phyloP scores from a whole-genome alignment of 2,329 filamentous ascomycete genomes.

The Claviceps pazoutovae region DNA sequence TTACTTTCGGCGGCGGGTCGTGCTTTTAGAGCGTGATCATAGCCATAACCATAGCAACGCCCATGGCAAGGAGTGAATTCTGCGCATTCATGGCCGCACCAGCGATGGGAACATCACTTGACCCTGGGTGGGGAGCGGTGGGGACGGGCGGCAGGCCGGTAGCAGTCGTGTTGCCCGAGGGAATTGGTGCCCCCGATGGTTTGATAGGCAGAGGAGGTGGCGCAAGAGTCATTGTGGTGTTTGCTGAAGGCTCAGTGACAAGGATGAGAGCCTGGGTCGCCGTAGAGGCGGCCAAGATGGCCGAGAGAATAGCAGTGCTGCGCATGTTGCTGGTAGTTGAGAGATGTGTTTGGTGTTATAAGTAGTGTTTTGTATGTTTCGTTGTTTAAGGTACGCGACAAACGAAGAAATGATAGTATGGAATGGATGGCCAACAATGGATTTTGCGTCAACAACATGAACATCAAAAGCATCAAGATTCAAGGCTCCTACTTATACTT shows the following conservation, averaged over 20 bases:
- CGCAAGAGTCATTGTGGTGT: neutral
- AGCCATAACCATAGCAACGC: constrained; percentile 5
- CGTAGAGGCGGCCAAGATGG: constrained; percentile 8
- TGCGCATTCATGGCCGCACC: constrained; percentile 3
- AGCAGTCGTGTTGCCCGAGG: constrained; percentile 1
- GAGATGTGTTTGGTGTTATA: neutral
- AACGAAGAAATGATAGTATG: neutral
- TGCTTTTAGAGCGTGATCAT: constrained; percentile 3
- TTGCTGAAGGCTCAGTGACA: neutral
- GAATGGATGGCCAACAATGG: neutral
- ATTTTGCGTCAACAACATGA: neutral
- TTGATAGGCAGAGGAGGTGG: neutral
- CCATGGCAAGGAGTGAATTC: constrained; percentile 7
- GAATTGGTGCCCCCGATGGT: neutral
- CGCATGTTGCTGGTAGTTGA: constrained; percentile 9
- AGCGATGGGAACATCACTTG: neutral
- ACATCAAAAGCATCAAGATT: no score
- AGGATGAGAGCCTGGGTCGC: neutral
- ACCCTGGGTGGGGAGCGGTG: neutral
- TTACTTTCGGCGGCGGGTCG: neutral
- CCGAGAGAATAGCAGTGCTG: constrained; percentile 7
- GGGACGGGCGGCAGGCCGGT: constrained; percentile 1
- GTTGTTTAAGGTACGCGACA: no score
- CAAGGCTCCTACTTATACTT: constrained; percentile 3
- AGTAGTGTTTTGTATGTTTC: no score